phyloP scores from a whole-genome alignment of 1,139 yeast species.

The Pichia kudriavzevii region DNA sequence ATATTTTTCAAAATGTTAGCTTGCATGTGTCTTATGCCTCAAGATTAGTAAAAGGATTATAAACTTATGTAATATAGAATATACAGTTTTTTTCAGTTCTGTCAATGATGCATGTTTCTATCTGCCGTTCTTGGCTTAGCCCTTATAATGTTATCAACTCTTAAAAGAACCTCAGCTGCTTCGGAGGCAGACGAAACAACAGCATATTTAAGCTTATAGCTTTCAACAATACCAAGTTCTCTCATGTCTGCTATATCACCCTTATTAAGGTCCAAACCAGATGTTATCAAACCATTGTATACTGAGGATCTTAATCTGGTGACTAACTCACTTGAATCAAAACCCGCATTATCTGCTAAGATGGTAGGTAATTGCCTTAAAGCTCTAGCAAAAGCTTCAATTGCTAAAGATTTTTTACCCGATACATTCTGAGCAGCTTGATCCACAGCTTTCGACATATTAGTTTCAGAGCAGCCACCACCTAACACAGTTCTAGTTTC shows the following conservation, averaged over 20 bases:
- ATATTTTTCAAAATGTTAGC: too few species aligned
- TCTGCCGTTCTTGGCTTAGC: conserved; percentile 98
- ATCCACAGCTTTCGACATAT: conserved; percentile 97
- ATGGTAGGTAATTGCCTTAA: conserved; percentile 92
- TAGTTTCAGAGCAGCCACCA: conserved; percentile 97
- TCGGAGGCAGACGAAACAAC: conserved; percentile 96
- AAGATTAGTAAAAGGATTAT: too few species aligned
- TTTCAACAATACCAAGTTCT: conserved; percentile 86
- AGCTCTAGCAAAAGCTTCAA: conserved; percentile 91
- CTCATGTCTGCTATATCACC: conserved; percentile 92
- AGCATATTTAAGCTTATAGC: conserved; percentile 83
- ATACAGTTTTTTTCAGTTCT: conserved; percentile 2
- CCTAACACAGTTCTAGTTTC: conserved; percentile 96
- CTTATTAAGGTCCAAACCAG: conserved; percentile 79
- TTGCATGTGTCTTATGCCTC: too few species aligned
- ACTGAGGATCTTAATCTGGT: conserved; percentile 87
- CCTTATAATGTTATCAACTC: conserved; percentile 93
- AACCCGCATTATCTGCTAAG: conserved; percentile 95
- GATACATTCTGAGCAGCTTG: conserved; percentile 88
- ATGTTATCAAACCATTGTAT: conserved; percentile 85
- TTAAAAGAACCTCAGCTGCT: conserved; percentile 89
- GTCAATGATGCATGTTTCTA: conserved; percentile 41
- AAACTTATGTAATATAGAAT: neutral
- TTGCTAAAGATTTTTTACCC: conserved; percentile 90
- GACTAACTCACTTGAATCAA: conserved; percentile 87